Conservation (phyloP, 2,329 filamentous ascomycete species). For the Corynespora cassiicola region DNA sequence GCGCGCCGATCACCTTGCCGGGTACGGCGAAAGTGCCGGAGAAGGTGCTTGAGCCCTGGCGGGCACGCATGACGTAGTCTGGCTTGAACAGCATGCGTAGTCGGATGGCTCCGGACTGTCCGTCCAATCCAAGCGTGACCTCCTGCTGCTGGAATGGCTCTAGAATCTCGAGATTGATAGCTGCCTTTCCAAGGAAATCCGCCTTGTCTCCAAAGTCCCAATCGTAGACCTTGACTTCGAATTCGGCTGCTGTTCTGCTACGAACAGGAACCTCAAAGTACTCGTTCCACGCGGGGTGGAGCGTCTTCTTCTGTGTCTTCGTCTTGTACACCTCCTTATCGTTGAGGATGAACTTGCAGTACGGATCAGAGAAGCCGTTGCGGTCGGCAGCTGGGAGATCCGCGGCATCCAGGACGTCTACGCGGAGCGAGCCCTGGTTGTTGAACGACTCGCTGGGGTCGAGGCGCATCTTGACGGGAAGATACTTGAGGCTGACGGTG, state of each 20-base stretch:
- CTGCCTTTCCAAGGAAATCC: constrained; percentile 81
- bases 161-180: constrained; percentile 77
- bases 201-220: constrained; percentile 97
- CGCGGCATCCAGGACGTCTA: constrained; percentile 87
- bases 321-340: constrained; percentile 93
- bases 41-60: constrained; percentile 93
- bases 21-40: constrained; percentile 86
- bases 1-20: constrained; percentile 89
- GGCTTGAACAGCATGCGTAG: constrained; percentile 91
- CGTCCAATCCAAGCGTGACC: constrained; percentile 77
- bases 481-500: constrained; percentile 91
- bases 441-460: constrained; percentile 97
- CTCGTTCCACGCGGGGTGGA: constrained; percentile 95
- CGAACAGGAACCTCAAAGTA: constrained; percentile 85
- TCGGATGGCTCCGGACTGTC: constrained; percentile 84
- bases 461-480: constrained; percentile 91
- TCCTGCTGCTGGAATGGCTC: constrained; percentile 87
- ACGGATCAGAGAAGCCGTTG: constrained; percentile 97
- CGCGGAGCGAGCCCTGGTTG: constrained; percentile 94
- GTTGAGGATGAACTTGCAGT: constrained; percentile 92
- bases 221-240: constrained; percentile 85
- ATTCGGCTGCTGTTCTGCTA: constrained; percentile 83
- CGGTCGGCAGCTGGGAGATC: constrained; percentile 93
- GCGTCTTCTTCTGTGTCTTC: constrained; percentile 94
- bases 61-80: constrained; percentile 83